phyloP scores from a whole-genome alignment of 2,329 filamentous ascomycete genomes.

The Setomelanomma holmii region DNA sequence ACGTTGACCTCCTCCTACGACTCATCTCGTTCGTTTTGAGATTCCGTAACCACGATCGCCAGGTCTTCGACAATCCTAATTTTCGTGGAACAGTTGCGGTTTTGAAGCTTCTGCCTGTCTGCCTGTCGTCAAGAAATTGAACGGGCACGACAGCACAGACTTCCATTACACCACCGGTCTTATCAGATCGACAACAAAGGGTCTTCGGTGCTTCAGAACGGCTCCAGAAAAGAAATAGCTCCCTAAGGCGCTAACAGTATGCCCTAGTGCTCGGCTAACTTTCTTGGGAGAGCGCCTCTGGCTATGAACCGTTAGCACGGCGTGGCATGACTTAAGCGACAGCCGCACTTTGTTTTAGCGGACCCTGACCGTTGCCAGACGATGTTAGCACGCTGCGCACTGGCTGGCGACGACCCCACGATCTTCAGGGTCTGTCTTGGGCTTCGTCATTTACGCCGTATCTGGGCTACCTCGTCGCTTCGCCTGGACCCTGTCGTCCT shows the following conservation, averaged over 20 bases:
- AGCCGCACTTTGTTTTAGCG: constrained; percentile 2
- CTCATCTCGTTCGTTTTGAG: not conserved
- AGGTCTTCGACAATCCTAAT: too few species aligned
- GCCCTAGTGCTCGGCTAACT: constrained; percentile 1
- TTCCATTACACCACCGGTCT: not conserved
- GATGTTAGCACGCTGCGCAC: not conserved
- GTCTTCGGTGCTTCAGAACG: constrained; percentile 1
- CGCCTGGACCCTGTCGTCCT: not conserved
- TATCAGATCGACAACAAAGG: not conserved
- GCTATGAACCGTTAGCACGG: constrained; percentile 1
- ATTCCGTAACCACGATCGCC: not conserved
- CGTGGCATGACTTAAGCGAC: constrained; percentile 3
- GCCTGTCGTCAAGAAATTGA: not conserved
- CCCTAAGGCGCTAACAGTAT: constrained; percentile 1
- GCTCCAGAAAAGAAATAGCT: not conserved
- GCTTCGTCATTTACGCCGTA: not conserved
- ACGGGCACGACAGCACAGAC: not conserved
- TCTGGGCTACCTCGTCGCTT: not conserved
- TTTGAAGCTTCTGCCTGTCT: too few species aligned
- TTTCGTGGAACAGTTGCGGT: too few species aligned
- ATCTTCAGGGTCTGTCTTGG: constrained; percentile 1
- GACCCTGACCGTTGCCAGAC: constrained; percentile 4
- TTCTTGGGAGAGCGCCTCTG: not conserved
- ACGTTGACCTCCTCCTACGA: too few species aligned
- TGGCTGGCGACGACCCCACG: not conserved